These are phyloP conservation scores for Heliamphora exappendiculata DNA, from an alignment of 148 eudicot species.

Conservation along the genomic window DNA sequence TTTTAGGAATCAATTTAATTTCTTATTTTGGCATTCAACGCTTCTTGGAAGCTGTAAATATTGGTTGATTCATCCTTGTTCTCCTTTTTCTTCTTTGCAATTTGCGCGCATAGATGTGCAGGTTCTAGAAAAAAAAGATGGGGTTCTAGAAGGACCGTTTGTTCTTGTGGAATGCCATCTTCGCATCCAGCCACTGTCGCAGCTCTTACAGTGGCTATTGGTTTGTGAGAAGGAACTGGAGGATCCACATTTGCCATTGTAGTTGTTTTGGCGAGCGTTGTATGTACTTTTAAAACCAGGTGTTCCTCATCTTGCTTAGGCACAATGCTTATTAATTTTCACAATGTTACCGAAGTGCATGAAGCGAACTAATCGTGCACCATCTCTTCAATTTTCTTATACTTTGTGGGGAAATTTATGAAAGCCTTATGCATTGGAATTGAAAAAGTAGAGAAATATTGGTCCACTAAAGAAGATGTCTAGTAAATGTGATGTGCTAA, in stretches of 20 bases:
- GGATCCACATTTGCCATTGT: constrained; percentile 78
- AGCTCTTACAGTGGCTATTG: constrained; percentile 66
- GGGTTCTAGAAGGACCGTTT: constrained; percentile 74
- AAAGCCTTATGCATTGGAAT: background rate
- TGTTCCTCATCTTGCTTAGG: background rate
- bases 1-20: background rate
- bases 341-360: background rate
- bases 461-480: background rate
- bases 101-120: constrained; percentile 28
- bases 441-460: background rate
- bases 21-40: background rate
- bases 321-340: background rate
- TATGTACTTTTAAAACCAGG: constrained; percentile 36
- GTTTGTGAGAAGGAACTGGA: constrained; percentile 63
- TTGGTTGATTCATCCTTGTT: background rate
- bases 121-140: constrained; percentile 91
- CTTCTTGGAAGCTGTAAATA: background rate
- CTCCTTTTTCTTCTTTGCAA: background rate
- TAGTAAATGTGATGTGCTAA: background rate
- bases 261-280: constrained; percentile 80
- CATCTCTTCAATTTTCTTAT: background rate
- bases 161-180: constrained; percentile 95
- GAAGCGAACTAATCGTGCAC: background rate
- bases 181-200: constrained; percentile 87
- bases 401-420: background rate